Percentiles rank a stretch among this genome's conserved stretches.
Evolutionary conservation across 1,139 yeast genomes (phyloP).

Genomic region (Suhomyces terraborum): DNA sequence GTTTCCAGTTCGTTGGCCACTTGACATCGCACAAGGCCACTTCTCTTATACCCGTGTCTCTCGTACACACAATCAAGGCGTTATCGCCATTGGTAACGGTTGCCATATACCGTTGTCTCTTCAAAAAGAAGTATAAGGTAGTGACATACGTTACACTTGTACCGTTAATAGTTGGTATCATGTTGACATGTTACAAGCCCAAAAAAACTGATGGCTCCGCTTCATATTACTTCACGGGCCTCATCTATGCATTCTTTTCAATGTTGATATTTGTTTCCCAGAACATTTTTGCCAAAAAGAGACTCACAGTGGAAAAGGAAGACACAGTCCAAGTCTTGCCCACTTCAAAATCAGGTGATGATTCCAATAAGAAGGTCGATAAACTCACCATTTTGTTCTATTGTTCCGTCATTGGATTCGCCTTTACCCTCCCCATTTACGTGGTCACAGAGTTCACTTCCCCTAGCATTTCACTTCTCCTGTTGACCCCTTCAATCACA

Average conservation of each 20-base stretch:
- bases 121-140: slow-evolving; percentile 55
- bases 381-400: slow-evolving; percentile 81
- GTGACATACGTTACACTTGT: slow-evolving; percentile 74
- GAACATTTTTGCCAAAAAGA: slow-evolving; percentile 85
- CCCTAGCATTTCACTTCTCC: slow-evolving; percentile 34
- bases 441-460: slow-evolving; percentile 60
- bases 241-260: slow-evolving; percentile 73
- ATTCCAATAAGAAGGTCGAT: slow-evolving; percentile 52
- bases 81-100: slow-evolving; percentile 87
- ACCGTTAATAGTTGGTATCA: slow-evolving; percentile 81
- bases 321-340: slow-evolving; percentile 19
- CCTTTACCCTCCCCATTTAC: slow-evolving; percentile 78
- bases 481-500: slow-evolving; percentile 36
- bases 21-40: slow-evolving; percentile 89
- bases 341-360: slow-evolving; percentile 29
- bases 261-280: slow-evolving; percentile 88
- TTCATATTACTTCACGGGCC: slow-evolving; percentile 56
- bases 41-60: slow-evolving; percentile 80
- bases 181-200: slow-evolving; percentile 70
- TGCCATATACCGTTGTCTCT: slow-evolving; percentile 66
- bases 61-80: slow-evolving; percentile 91
- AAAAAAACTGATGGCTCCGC: slow-evolving; percentile 21
- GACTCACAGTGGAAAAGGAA: slow-evolving; percentile 53
- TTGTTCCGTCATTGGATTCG: slow-evolving; percentile 81
- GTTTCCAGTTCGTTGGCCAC: slow-evolving; percentile 89